Conservation (phyloP, 1,284 basidiomycete species). For the Austroboletus olivaceoglutinosus region DNA sequence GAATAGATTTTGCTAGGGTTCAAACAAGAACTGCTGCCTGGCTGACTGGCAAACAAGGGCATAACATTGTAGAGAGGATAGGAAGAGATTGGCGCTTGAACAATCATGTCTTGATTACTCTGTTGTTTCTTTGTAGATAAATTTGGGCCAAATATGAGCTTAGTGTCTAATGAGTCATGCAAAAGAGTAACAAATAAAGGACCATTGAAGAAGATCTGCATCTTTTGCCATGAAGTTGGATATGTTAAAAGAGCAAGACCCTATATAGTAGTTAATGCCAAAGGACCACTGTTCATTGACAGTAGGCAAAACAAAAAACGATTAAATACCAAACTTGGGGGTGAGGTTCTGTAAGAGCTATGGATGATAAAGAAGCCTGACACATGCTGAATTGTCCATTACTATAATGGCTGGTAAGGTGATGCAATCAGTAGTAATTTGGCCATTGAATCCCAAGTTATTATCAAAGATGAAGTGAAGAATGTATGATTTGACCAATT, state of each 20-base stretch:
- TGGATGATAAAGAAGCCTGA: conserved; percentile 82
- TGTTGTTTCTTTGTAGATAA: conserved; percentile 83
- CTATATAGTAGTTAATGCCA: conserved; percentile 87
- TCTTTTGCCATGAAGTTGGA: conserved; percentile 79
- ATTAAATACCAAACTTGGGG: conserved; percentile 71
- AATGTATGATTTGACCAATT: conserved; percentile 80
- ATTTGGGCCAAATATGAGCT: conserved; percentile 83
- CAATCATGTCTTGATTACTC: conserved; percentile 79
- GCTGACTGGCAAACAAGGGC: conserved; percentile 40
- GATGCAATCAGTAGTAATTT: conserved; percentile 69
- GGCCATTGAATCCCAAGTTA: conserved; percentile 58
- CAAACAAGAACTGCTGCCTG: conserved; percentile 47
- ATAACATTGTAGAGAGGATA: conserved; percentile 61
- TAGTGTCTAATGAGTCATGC: conserved; percentile 69
- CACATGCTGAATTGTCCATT: conserved; percentile 77
- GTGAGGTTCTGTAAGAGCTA: conserved; percentile 70
- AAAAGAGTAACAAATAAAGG: conserved; percentile 82
- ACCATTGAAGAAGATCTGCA: conserved; percentile 81
- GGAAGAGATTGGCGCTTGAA: conserved; percentile 89
- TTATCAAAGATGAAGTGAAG: conserved; percentile 77
- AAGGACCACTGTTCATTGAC: conserved; percentile 54
- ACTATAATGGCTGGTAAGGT: conserved; percentile 63
- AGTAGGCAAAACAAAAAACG: conserved; percentile 63
- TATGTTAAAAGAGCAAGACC: conserved; percentile 74
- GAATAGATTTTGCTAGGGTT: conserved; percentile 79